These are phyloP conservation scores for Poa annua DNA, from an alignment of 176 grass and related monocot genomes.

Conservation along the genomic window DNA sequence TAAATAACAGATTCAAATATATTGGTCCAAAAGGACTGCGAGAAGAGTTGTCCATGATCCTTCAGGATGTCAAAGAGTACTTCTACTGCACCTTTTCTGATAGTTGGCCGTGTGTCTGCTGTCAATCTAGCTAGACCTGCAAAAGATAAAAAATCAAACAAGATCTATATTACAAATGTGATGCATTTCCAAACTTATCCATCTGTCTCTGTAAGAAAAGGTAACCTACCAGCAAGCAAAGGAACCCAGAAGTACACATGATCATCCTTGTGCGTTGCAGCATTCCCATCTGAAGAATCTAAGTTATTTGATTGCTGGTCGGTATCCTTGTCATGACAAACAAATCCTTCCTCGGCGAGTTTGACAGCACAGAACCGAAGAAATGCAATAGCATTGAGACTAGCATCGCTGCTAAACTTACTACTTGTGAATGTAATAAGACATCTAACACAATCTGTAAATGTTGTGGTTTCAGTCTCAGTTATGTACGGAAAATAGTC, in stretches of 20 bases:
- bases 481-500: constrained; percentile 99
- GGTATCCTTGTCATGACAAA: constrained; percentile 61
- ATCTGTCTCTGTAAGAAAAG: constrained; percentile 40
- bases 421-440: constrained; percentile 97
- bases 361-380: constrained; percentile 97
- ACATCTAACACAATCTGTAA: constrained; percentile 97
- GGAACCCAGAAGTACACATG: constrained; percentile 96
- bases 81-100: constrained; percentile 93
- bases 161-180: constrained; percentile 30
- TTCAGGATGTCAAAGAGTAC: constrained; percentile 97
- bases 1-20: constrained; percentile 88
- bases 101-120: constrained; percentile 82
- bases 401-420: constrained; percentile 97
- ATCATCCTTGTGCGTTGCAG: constrained; percentile 68
- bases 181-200: constrained; percentile 24
- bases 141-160: constrained; percentile 32
- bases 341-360: constrained; percentile 91
- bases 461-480: constrained; percentile 95
- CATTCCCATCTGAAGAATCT: constrained; percentile 62
- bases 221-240: constrained; percentile 73
- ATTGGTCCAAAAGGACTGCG: constrained; percentile 73
- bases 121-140: constrained; percentile 91
- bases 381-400: constrained; percentile 99
- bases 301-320: constrained; percentile 49
- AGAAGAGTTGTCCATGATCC: constrained; percentile 92